These are phyloP conservation scores for Porcisia hertigi DNA, from an alignment of 208 protist genomes.

Conservation along the genomic window DNA sequence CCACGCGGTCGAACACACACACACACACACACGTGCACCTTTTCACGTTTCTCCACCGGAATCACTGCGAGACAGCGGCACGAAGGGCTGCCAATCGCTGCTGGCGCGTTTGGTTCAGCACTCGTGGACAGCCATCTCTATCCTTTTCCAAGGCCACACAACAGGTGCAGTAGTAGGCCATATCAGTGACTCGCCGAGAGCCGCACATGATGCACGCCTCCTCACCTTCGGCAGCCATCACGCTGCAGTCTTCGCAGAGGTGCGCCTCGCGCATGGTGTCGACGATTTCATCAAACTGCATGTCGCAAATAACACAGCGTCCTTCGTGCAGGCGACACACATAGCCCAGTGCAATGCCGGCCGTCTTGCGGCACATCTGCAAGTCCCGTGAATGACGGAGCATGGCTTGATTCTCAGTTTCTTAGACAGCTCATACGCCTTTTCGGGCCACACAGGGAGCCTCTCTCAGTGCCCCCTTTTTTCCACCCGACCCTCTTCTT, in stretches of 20 bases:
- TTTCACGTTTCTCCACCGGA: neutral
- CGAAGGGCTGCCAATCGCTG: constrained; percentile 63
- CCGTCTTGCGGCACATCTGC: constrained; percentile 89
- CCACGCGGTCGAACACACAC: neutral
- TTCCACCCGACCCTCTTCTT: neutral
- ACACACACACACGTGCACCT: neutral
- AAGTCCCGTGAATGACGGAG: constrained; percentile 85
- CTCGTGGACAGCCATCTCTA: constrained; percentile 84
- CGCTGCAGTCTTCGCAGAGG: constrained; percentile 89
- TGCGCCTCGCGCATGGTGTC: constrained; percentile 79
- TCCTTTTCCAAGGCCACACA: constrained; percentile 90
- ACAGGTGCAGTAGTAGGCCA: constrained; percentile 91
- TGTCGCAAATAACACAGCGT: constrained; percentile 90
- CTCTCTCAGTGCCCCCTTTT: neutral
- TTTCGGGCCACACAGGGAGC: neutral
- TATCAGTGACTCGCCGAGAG: constrained; percentile 46
- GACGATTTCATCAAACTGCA: constrained; percentile 73
- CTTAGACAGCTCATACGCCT: neutral
- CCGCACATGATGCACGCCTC: constrained; percentile 89
- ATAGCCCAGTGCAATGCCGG: constrained; percentile 66
- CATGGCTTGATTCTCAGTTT: constrained; percentile 31
- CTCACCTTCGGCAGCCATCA: constrained; percentile 62
- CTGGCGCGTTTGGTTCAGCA: constrained; percentile 76
- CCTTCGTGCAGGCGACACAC: constrained; percentile 88
- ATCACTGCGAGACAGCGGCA: constrained; percentile 25